Evolutionary conservation across 2,329 filamentous ascomycete species (phyloP).

Genomic region (Aspergillus sp.): DNA sequence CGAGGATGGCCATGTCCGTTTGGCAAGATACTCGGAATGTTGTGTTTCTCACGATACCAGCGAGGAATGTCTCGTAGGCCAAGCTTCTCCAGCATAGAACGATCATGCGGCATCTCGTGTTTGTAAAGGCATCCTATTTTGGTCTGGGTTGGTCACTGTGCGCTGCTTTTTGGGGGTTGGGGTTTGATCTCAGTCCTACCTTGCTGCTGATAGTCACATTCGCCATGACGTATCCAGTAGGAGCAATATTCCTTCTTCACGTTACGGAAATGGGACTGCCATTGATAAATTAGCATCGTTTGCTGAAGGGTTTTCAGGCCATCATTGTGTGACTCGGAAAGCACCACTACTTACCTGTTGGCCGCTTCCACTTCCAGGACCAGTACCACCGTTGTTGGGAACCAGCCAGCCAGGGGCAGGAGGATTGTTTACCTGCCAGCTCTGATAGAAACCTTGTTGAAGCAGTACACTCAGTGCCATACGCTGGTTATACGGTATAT

Average conservation of each 20-base stretch:
- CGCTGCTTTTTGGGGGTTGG: background rate
- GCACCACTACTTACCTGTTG: conserved; percentile 23
- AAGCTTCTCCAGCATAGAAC: conserved; percentile 63
- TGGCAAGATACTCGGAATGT: conserved; percentile 29
- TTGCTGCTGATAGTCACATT: conserved; percentile 81
- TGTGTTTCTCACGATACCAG: conserved; percentile 56
- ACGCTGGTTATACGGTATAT: conserved; percentile 20
- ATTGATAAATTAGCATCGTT: conserved; percentile 9
- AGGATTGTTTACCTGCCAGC: conserved; percentile 16
- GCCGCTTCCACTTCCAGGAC: conserved; percentile 10
- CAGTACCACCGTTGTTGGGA: conserved; percentile 10
- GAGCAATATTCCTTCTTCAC: conserved; percentile 76
- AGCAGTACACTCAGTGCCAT: conserved; percentile 21
- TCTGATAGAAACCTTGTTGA: conserved; percentile 22
- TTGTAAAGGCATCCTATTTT: conserved; percentile 72
- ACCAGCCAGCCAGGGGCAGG: conserved; percentile 17
- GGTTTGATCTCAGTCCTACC: conserved; percentile 37
- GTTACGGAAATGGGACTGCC: conserved; percentile 14
- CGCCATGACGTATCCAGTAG: conserved; percentile 83
- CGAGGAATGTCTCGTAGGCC: conserved; percentile 62
- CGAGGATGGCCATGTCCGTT: conserved; percentile 20
- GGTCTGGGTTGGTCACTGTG: background rate
- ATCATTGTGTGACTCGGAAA: background rate
- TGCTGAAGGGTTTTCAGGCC: background rate
- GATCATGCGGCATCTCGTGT: conserved; percentile 81